Evolutionary conservation across 225 moss, liverwort and hornwort species (phyloP), one percentile per base, ranked within the genome.

Genomic region (Pleurozium schreberi): DNA sequence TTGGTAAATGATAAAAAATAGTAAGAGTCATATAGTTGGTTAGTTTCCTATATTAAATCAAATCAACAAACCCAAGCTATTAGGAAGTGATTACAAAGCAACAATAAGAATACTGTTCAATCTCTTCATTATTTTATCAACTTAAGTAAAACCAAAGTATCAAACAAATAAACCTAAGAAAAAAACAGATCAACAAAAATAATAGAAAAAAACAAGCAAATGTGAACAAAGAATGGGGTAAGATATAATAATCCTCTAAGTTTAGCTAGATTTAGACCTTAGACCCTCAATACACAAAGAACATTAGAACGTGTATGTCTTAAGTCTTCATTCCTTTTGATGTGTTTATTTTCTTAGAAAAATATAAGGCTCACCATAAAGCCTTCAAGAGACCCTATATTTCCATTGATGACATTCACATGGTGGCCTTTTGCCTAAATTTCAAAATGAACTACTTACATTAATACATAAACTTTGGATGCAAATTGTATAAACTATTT

Each of bases 221-320:
- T 19, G 19, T 55, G 55, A 55, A 19, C 17, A 55, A 28, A 73
- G 2, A 47, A 47, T 1, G 3, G 3, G 10, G 14, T 28, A 73
- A 28, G 28, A 17, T 28, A 45, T 28, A 30, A 5, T 45, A 73
- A 30, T 28, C 45, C 5, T 73, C 18, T 45, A 28, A 30, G 28
- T 10, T 73, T 30, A 45, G 30, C 10, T 45, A 45, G 28, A 10
- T 28, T 45, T 45, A 45, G 18, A 30, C 73, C 30, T 18, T 30
- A 45, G 4, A 45, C 27, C 43, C 15, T 70, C 5, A 5, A 22
- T 0, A 8, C 4, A 8, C 15, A 0, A 11, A 2, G 3, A 25
- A 8, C 5, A 25, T 67, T 38, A 5, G 42, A 14, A 42, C 3
- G 14, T 69, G 8, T 23, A 23, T 69, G 38, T 0, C 0, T 14